A percentile compares a stretch with the other conserved stretches of the same genome.
Conservation (phyloP, 2,329 filamentous ascomycete species). For the Beauveria rudraprayagi region DNA sequence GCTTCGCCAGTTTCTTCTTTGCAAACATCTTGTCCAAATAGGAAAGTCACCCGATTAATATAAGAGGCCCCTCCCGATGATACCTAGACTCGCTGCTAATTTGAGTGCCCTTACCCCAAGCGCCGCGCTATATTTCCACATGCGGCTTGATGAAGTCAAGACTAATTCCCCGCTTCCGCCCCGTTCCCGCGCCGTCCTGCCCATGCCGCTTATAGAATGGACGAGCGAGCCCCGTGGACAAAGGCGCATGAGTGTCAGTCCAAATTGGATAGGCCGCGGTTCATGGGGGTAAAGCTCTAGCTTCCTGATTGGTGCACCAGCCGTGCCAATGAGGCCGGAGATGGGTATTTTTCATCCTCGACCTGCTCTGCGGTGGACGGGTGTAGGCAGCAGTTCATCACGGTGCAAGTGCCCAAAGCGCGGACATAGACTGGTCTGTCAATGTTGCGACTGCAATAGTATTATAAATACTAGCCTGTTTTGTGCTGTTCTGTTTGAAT, state of each 20-base stretch:
- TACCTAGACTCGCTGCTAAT: too few species aligned
- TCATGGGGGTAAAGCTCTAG: not conserved
- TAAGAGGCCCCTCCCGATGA: too few species aligned
- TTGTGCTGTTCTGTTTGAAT: not conserved
- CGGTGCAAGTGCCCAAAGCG: not conserved
- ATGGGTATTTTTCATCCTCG: not conserved
- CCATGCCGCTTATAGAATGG: not conserved
- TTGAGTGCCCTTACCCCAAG: too few species aligned
- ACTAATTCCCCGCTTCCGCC: too few species aligned
- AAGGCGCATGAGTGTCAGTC: not conserved
- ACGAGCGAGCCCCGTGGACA: not conserved
- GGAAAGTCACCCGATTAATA: too few species aligned
- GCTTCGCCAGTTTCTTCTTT: too few species aligned
- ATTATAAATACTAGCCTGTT: not conserved
- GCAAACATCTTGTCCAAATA: not conserved
- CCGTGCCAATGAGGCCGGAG: not conserved
- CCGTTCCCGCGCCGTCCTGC: not conserved
- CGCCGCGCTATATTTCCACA: not conserved
- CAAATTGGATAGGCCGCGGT: not conserved
- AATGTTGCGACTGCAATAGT: not conserved
- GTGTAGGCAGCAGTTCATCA: not conserved
- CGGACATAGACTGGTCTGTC: not conserved
- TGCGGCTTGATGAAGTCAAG: not conserved
- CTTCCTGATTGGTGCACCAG: slow-evolving; percentile 3
- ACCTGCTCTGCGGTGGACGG: not conserved